Base-by-base conservation (phyloP, 345 rosid species). In the Euphorbia pulcherrima region DNA sequence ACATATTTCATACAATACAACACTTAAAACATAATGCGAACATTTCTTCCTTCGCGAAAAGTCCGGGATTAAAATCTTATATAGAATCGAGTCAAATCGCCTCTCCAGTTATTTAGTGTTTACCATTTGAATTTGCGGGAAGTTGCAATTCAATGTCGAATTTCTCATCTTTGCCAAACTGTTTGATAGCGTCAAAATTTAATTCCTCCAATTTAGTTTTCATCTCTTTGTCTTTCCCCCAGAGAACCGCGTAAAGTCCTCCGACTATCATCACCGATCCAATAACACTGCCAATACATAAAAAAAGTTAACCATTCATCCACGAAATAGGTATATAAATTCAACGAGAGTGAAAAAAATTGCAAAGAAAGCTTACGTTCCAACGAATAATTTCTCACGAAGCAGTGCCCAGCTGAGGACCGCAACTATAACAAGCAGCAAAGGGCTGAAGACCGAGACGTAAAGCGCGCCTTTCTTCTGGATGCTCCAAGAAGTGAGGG, bases 381-480 rank as follows among this genome's bases (percentile, higher is more conserved):
- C 97, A 1, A 86, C 69, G 51, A 82, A 85, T 56, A 93, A 48
- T 81, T 90, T 91, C 82, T 93, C 97, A 0, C 74, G 86, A 53
- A 93, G 88, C 61, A 94, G 35, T 2, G 95, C 84, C 97, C 97
- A 90, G 64, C 95, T 91, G 60, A 88, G 72, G 64, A 88, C 65
- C 1, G 99, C 92, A 13, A 85, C 96, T 0, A 86, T 65, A 0
- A 94, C 84, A 0, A 94, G 95, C 69, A 83, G 41, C 78, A 91
- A 72, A 7, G 99, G 99, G 68, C 87, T 88, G 79, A 91, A 94
- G 12, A 94, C 91, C 1, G 99, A 94, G 0, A 84, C 96, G 55
- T 89, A 91, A 1, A 94, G 95, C 41, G 99, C 85, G 18, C 99
- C 99, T 76, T 82, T 93, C 68, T 54, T 82, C 39, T 87, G 83